phyloP scores from a whole-genome alignment of 2,329 filamentous ascomycete genomes.

The Lecanoromycetidae sp. region DNA sequence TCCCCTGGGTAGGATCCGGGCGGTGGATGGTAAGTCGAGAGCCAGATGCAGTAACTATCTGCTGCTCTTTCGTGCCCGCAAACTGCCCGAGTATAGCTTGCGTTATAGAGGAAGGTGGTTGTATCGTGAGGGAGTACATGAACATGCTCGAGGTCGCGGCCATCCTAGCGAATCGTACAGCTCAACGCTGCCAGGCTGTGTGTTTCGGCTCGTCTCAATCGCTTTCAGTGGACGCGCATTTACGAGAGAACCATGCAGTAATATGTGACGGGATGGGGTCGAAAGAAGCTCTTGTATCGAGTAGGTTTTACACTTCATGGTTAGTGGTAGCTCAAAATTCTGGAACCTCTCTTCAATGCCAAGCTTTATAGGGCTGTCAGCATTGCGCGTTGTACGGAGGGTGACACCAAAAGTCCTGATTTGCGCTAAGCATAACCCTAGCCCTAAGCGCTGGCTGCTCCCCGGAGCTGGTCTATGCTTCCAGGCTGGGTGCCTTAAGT shows the following conservation, averaged over 20 bases:
- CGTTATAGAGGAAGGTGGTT: conserved; percentile 77
- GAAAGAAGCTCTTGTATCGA: not conserved
- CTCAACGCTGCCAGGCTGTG: conserved; percentile 3
- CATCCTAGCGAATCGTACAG: conserved; percentile 46
- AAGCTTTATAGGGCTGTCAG: too few relatives aligned
- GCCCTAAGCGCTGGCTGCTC: too few relatives aligned
- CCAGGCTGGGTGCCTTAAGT: too few relatives aligned
- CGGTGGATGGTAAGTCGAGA: conserved; percentile 80
- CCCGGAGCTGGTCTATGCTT: too few relatives aligned
- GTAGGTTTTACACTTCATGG: not conserved
- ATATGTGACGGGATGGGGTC: not conserved
- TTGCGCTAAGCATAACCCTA: conserved; percentile 2
- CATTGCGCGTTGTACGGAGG: not conserved
- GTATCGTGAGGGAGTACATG: conserved; percentile 92
- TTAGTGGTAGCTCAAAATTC: not conserved
- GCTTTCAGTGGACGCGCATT: not conserved
- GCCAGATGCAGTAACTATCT: conserved; percentile 87
- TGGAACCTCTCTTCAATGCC: not conserved
- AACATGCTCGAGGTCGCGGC: conserved; percentile 98
- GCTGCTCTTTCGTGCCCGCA: conserved; percentile 90
- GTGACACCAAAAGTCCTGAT: not conserved
- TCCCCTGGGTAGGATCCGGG: conserved; percentile 73
- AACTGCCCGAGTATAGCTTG: conserved; percentile 93
- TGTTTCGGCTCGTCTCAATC: not conserved
- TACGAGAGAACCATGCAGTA: too few relatives aligned